Base-by-base conservation (phyloP, 2,329 filamentous ascomycete genomes). In the Clonostachys rosea region DNA sequence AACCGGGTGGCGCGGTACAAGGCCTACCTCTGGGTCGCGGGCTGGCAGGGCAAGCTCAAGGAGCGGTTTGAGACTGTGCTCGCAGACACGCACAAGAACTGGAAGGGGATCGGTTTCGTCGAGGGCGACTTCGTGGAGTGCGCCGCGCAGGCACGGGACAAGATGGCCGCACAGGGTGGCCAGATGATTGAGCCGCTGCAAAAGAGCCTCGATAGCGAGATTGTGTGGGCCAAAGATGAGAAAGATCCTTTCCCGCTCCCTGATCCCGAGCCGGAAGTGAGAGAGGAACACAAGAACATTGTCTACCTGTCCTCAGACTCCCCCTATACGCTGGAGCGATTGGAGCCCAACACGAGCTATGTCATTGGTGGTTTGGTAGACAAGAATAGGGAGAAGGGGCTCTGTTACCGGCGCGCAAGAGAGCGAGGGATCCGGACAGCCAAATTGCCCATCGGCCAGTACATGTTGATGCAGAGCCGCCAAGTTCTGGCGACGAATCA, bases 291-390 rank as follows among this genome's bases (percentile, higher is more conserved):
- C 50, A 58, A 59, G 46, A 69, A 73, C 43, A 75, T 96, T 7
- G 80, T 99, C 48, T 99, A 99, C 62, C 81, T 99, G 5, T 89
- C 89, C 8, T 91, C 91, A 14, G 94, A 99, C 65, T 95, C 90
- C n/a, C 84, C 87, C 1, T 78, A 95, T 55, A 92, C 87, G 0
- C 76, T 99, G 33, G 84, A 86, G 6, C 80, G 87, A 40, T 78
- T 99, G 40, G 90, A 91, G 63, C 89, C 91, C 1, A 86, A 94
- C 67, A 91, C 86, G 50, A 92, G 84, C 49, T 99, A 99, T 65
- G 86, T 99, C 52, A 87, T 99, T 47, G 94, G 94, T 35, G 94
- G 92, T 0, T 75, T 99, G 35, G 94, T 99, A 24, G 94, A 99
- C 70, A 91, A 91, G 69, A 99, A 99, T 67, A 81, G 94, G 41